phyloP scores from a whole-genome alignment of 2,329 filamentous ascomycete species.

The Diaporthe helianthi region DNA sequence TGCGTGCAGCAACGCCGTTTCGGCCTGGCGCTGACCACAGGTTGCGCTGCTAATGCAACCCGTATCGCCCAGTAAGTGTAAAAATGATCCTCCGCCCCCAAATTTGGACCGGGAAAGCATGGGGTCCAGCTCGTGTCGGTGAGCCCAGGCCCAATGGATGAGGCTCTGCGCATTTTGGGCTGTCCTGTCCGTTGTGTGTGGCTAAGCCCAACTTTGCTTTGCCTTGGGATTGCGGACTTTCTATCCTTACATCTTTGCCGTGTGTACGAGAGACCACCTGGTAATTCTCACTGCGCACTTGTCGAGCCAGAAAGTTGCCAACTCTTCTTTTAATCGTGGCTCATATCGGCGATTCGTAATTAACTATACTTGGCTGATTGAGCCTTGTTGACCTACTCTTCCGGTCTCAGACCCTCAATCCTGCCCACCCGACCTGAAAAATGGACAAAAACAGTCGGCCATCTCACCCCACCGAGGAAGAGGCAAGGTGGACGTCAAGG shows the following conservation, averaged over 20 bases:
- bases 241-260: background rate
- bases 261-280: background rate
- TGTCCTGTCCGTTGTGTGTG: background rate
- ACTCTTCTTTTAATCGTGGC: background rate
- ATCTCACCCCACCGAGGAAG: background rate
- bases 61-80: background rate
- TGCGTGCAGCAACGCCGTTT: constrained; percentile 1
- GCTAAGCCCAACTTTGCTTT: background rate
- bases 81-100: constrained; percentile 18
- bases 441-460: background rate
- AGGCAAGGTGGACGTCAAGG: background rate
- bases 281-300: background rate
- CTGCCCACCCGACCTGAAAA: background rate
- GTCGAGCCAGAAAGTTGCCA: background rate
- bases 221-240: background rate
- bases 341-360: constrained; percentile 1
- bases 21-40: background rate
- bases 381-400: background rate
- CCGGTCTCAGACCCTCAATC: background rate
- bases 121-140: background rate
- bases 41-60: background rate
- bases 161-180: background rate
- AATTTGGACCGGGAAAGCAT: background rate
- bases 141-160: background rate
- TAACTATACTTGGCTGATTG: background rate